Conservation (phyloP, 257 asterid species). For the Gardenia jasminoides region DNA sequence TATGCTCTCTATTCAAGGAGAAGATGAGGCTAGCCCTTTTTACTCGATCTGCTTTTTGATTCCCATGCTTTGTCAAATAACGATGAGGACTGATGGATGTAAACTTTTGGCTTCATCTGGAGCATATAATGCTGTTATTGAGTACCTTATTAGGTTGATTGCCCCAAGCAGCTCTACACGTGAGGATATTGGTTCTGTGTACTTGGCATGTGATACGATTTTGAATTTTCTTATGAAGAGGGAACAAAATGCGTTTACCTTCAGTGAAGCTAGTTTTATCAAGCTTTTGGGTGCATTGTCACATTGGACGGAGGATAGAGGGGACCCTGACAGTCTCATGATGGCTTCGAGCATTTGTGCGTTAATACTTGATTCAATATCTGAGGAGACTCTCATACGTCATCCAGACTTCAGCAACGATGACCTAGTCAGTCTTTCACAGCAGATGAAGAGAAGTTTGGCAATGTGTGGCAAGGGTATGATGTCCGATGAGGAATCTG, state of each 20-base stretch:
- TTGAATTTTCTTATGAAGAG: slow-evolving; percentile 57
- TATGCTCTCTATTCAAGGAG: slow-evolving; percentile 80
- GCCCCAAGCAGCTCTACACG: slow-evolving; percentile 21
- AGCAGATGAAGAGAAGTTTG: slow-evolving; percentile 61
- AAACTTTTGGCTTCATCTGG: slow-evolving; percentile 56
- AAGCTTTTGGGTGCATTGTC: slow-evolving; percentile 64
- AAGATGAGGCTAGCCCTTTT: slow-evolving; percentile 61
- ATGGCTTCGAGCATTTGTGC: slow-evolving; percentile 86
- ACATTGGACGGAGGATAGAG: slow-evolving; percentile 50
- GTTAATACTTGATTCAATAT: slow-evolving; percentile 60
- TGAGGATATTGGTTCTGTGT: slow-evolving; percentile 49
- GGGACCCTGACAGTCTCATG: slow-evolving; percentile 49
- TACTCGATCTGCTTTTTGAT: slow-evolving; percentile 70
- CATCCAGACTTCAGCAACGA: slow-evolving; percentile 46
- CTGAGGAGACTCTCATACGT: slow-evolving; percentile 66
- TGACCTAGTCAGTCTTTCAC: slow-evolving; percentile 48
- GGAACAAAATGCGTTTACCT: slow-evolving; percentile 30
- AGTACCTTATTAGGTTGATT: slow-evolving; percentile 27
- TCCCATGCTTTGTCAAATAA: slow-evolving; percentile 88
- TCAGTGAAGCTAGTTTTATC: slow-evolving; percentile 45
- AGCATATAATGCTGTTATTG: slow-evolving; percentile 58
- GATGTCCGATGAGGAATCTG: slow-evolving; percentile 48
- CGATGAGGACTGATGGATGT: slow-evolving; percentile 68
- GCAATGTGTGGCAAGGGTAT: slow-evolving; percentile 37
- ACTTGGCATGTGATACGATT: slow-evolving; percentile 81